These are phyloP conservation scores for Umbelopsis ramanniana DNA, from an alignment of 192 early-diverging fungal species.

Conservation along the genomic window DNA sequence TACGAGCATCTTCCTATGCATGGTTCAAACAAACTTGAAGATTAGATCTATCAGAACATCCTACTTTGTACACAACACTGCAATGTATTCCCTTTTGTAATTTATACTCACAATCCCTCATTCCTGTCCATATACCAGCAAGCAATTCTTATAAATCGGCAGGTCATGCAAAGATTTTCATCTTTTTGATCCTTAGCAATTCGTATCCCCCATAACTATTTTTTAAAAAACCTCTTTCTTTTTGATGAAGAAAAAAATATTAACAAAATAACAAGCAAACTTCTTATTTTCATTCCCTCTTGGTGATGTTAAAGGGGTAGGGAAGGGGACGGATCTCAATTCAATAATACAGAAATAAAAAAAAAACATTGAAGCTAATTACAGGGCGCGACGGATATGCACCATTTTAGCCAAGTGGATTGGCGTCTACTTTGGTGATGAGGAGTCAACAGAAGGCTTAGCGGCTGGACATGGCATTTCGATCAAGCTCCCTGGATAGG, in stretches of 20 bases:
- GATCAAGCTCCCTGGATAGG: not conserved
- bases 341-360: too few relatives aligned
- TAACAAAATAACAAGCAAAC: conserved; percentile 1
- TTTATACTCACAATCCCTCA: not conserved
- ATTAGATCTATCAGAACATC: conserved; percentile 16
- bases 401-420: too few relatives aligned
- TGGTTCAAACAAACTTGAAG: conserved; percentile 24
- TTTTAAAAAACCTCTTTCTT: too few relatives aligned
- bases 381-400: too few relatives aligned
- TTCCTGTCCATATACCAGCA: conserved; percentile 11
- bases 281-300: not conserved
- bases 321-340: too few relatives aligned
- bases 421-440: too few relatives aligned
- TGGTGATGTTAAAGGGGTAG: not conserved
- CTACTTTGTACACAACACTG: not conserved
- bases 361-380: too few relatives aligned
- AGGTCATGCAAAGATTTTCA: not conserved
- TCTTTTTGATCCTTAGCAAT: not conserved
- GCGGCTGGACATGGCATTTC: conserved; percentile 3
- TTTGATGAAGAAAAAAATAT: too few relatives aligned
- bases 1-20: conserved; percentile 33
- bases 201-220: not conserved
- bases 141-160: not conserved
- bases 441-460: not conserved
- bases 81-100: conserved; percentile 13